Conservation (phyloP, 129 eudicot genomes). For the Glebionis coronaria region DNA sequence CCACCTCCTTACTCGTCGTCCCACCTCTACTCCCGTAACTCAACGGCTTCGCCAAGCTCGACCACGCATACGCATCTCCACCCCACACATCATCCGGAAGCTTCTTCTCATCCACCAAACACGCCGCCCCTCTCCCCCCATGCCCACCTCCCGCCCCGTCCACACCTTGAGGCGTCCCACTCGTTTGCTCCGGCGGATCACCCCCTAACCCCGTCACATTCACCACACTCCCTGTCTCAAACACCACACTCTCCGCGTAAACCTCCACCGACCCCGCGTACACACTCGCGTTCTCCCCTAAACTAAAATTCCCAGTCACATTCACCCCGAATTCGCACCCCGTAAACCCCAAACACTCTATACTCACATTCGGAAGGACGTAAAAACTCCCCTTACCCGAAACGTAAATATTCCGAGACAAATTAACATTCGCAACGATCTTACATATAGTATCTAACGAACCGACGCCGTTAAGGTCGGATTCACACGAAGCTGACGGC, state of each 20-base stretch:
- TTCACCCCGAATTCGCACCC: conserved; percentile 71
- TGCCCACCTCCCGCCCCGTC: conserved; percentile 93
- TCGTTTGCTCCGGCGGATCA: conserved; percentile 76
- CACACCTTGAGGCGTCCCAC: conserved; percentile 83
- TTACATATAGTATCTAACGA: conserved; percentile 81
- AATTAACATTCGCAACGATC: conserved; percentile 61
- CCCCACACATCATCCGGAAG: conserved; percentile 95
- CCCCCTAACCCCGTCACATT: conserved; percentile 76
- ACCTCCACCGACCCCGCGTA: conserved; percentile 51
- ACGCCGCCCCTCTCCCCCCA: conserved; percentile 92
- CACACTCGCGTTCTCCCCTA: conserved; percentile 64
- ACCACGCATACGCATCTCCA: conserved; percentile 89
- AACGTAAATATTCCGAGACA: conserved; percentile 57
- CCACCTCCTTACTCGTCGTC: conserved; percentile 68
- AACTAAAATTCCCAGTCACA: conserved; percentile 70
- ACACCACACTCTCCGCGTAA: conserved; percentile 52
- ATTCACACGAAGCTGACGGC: conserved; percentile 74
- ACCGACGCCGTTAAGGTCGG: conserved; percentile 80
- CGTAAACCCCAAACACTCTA: conserved; percentile 40
- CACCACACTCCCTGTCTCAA: conserved; percentile 55
- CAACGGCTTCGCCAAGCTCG: conserved; percentile 52
- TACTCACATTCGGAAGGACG: conserved; percentile 64
- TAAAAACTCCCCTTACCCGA: conserved; percentile 78
- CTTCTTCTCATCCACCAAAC: conserved; percentile 63
- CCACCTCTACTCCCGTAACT: conserved; percentile 96